Evolutionary conservation across 805 yeast genomes (phyloP).

Genomic region (Peterozyma toletana): DNA sequence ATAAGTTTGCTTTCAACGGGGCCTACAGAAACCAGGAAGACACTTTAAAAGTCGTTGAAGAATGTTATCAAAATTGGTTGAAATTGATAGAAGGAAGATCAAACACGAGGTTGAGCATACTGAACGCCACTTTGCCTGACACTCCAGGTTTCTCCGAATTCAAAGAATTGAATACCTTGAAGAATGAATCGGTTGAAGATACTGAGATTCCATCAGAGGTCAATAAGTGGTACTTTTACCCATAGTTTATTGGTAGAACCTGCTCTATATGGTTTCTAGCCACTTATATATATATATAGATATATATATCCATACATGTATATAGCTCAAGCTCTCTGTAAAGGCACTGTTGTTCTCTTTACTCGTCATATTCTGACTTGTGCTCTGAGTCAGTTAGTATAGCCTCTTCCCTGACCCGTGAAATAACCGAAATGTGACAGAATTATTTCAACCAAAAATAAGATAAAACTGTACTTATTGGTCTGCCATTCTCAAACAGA

Average conservation of each 20-base stretch:
- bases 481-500: too few relatives aligned
- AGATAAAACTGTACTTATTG: too few relatives aligned
- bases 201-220: conserved; percentile 32
- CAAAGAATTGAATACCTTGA: conserved; percentile 11
- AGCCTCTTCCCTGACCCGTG: too few relatives aligned
- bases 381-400: too few relatives aligned
- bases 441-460: too few relatives aligned
- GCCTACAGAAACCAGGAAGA: conserved; percentile 49
- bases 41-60: conserved; percentile 53
- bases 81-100: conserved; percentile 39
- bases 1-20: conserved; percentile 70
- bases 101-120: conserved; percentile 27
- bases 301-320: too few relatives aligned
- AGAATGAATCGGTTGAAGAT: conserved; percentile 17
- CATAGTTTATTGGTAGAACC: not conserved
- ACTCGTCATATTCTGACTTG: too few relatives aligned
- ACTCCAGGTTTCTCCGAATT: conserved; percentile 22
- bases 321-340: too few relatives aligned
- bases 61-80: conserved; percentile 67
- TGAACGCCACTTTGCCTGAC: conserved; percentile 28
- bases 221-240: conserved; percentile 24
- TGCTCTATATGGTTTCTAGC: too few relatives aligned
- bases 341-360: too few relatives aligned
- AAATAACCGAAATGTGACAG: too few relatives aligned
- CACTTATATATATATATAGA: too few relatives aligned